Conservation (phyloP, 306 rosid genomes). For the Phaseolus lunatus region DNA sequence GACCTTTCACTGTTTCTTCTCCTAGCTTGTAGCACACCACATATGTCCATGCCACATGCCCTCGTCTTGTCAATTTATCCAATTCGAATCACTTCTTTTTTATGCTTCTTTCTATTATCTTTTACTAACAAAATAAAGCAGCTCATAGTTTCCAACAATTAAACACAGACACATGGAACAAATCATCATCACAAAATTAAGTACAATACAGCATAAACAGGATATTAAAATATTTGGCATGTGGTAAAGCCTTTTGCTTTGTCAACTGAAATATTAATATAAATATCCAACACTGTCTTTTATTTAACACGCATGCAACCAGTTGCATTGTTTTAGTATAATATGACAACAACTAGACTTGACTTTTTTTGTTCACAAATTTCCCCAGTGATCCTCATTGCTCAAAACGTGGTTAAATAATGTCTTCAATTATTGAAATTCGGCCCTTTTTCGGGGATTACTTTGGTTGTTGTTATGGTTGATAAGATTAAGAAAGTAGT, state of each 20-base stretch:
- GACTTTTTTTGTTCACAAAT: neutral
- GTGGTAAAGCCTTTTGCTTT: neutral
- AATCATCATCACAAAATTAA: neutral
- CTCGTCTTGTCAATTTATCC: neutral
- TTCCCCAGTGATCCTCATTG: neutral
- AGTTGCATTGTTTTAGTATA: no score
- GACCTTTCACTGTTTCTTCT: slow-evolving; percentile 25
- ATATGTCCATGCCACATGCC: neutral
- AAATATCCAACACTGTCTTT: slow-evolving; percentile 7
- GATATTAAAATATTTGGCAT: neutral
- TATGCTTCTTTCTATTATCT: neutral
- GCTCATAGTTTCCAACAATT: neutral
- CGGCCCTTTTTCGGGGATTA: neutral
- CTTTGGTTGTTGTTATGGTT: neutral
- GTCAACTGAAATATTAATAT: neutral
- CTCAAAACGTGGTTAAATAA: neutral
- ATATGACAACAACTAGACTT: neutral
- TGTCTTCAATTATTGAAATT: no score
- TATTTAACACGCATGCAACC: neutral
- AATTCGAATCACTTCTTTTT: neutral
- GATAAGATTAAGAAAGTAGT: neutral
- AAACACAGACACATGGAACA: neutral
- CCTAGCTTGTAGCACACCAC: slow-evolving; percentile 14
- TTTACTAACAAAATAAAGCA: neutral
- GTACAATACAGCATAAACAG: neutral